Base-by-base conservation (phyloP, 768 basidiomycete species). In the Trametes coccinea region DNA sequence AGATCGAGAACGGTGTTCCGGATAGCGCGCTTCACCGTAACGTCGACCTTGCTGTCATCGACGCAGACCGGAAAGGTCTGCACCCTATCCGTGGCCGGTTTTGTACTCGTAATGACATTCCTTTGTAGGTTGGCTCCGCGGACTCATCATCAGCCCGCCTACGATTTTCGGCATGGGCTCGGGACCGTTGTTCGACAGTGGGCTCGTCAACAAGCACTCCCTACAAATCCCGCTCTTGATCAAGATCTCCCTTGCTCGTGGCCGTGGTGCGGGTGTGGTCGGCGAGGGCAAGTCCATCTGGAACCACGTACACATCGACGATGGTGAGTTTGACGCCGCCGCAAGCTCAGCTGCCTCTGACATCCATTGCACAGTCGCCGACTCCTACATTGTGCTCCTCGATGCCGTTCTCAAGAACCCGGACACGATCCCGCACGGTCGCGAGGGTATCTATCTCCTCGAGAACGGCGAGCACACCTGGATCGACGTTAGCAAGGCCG, bases 271-370 rank as follows among this genome's bases (percentile, higher is more conserved):
- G 11, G 34, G 34, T 13, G 73, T 84, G 66, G 74, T 88, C 11
- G 85, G 87, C 2, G 67, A 77, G 51, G 87, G 88, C 1, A 73
- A 77, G 65, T 86, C 88, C 59, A 50, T 84, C 8, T 89, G 85
- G 87, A 79, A 81, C 1, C 74, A 82, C 63, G 80, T 86, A n/a
- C 78, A 85, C 61, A 77, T 86, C 54, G 73, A 80, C 49, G 85
- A 87, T 40, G 72, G 85, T 83, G 61, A 51, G 76, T 56, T 16
- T 29, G 43, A 34, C 30, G 5, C 44, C 27, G 22, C 27, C 39
- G 22, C 29, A 39, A 31, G 22, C 27, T 9, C 17, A 13, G 17
- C 22, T 27, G 4, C 10, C 8, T 27, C 45, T 46, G 45, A 46
- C 22, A 10, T 27, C 22, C 45, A 4, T 27, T n/a, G 22, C 2